Conservation (phyloP, 768 basidiomycete species). For the Naematelia encephala region DNA sequence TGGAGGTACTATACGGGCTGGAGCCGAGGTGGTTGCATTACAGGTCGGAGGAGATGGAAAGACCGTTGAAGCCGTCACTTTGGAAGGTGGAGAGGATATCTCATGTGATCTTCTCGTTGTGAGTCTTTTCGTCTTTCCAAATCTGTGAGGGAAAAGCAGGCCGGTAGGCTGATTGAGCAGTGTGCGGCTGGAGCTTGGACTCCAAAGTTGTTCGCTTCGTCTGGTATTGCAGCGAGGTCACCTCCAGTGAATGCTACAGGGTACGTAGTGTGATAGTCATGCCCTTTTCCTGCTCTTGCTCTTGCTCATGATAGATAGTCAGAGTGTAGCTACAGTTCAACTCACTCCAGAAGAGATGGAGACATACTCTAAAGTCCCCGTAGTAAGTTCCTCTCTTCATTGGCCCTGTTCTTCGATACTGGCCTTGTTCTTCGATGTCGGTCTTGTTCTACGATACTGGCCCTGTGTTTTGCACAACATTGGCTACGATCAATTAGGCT, state of each 20-base stretch:
- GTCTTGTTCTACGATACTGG: no score
- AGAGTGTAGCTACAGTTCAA: constrained; percentile 72
- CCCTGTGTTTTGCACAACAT: no score
- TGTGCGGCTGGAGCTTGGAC: constrained; percentile 57
- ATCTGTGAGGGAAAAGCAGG: no score
- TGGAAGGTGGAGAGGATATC: constrained; percentile 57
- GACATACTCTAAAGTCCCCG: constrained; percentile 57
- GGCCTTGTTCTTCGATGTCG: no score
- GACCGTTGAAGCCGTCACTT: constrained; percentile 59
- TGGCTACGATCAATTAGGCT: no score
- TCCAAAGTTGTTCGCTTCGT: constrained; percentile 66
- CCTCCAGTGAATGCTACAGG: constrained; percentile 71
- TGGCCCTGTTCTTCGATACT: no score
- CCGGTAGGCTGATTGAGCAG: constrained; percentile 1
- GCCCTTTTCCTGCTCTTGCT: neutral
- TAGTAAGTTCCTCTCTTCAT: no score
- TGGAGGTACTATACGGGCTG: constrained; percentile 62
- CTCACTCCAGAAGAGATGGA: constrained; percentile 68
- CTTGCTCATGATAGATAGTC: constrained; percentile 55
- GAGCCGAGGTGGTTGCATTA: constrained; percentile 61
- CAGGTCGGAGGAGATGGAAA: constrained; percentile 48
- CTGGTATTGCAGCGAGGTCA: constrained; percentile 52
- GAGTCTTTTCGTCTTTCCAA: constrained; percentile 6
- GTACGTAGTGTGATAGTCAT: constrained; percentile 52
- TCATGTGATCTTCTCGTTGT: constrained; percentile 59